phyloP scores from a whole-genome alignment of 169 alveolate genomes.

The Neospora caninum region DNA sequence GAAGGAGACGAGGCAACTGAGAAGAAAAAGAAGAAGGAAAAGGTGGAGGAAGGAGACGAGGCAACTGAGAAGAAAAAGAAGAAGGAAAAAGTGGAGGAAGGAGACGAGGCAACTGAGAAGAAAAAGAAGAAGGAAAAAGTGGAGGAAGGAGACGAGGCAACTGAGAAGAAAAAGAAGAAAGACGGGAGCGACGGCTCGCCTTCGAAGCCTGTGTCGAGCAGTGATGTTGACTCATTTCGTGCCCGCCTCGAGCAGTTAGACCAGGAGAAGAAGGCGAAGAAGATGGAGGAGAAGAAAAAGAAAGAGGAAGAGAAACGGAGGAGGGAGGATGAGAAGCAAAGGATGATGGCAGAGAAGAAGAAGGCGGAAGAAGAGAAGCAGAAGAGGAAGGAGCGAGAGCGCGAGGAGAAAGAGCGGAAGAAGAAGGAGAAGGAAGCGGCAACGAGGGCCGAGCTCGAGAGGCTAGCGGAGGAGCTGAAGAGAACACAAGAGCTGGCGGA shows the following conservation, averaged over 20 bases:
- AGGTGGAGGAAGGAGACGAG: not conserved
- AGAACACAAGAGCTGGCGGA: not conserved
- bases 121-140: not conserved
- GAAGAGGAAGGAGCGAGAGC: not conserved
- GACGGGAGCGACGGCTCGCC: not conserved
- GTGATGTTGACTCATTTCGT: not conserved
- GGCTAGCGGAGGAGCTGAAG: not conserved
- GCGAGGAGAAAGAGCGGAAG: not conserved
- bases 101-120: not conserved
- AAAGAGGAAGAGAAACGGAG: not conserved
- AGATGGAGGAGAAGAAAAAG: conserved; percentile 3
- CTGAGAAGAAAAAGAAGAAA: not conserved
- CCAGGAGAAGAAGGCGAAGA: not conserved
- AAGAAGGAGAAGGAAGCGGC: not conserved
- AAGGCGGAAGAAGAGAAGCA: not conserved
- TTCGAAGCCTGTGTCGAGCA: not conserved
- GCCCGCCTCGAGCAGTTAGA: not conserved
- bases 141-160: not conserved
- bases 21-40: conserved; percentile 4
- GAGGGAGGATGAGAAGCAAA: not conserved
- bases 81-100: not conserved
- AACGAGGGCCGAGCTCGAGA: not conserved
- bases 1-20: not conserved
- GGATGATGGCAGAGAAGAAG: not conserved
- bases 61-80: not conserved